A percentile compares a stretch with the other conserved stretches of the same genome.
Evolutionary conservation across 257 asterid species (phyloP).

Genomic region (Nyctanthes arbortristis): DNA sequence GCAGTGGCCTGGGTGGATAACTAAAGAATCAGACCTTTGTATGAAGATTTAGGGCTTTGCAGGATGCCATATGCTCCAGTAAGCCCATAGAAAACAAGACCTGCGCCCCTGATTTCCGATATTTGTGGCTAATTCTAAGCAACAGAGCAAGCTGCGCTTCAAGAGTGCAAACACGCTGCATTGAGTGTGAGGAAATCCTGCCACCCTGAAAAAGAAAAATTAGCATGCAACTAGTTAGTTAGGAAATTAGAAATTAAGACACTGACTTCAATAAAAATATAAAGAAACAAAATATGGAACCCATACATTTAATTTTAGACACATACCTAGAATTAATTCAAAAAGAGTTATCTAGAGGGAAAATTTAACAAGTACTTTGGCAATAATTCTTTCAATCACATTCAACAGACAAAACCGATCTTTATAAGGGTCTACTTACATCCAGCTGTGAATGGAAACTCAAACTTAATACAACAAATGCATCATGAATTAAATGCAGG

Average conservation of each 20-base stretch:
- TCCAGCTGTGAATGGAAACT: background rate
- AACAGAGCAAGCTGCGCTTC: conserved; percentile 82
- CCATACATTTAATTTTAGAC: background rate
- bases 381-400: background rate
- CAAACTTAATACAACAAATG: background rate
- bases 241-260: background rate
- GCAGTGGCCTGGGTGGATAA: conserved; percentile 6
- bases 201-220: conserved; percentile 57
- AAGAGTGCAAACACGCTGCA: conserved; percentile 88
- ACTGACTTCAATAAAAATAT: background rate
- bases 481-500: background rate
- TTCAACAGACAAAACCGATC: background rate
- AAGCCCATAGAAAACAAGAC: conserved; percentile 92
- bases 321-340: background rate
- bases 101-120: conserved; percentile 86
- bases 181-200: conserved; percentile 71
- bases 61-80: conserved; percentile 72
- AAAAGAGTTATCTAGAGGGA: background rate
- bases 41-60: conserved; percentile 71
- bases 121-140: conserved; percentile 84
- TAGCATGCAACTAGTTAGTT: background rate
- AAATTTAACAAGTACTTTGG: background rate
- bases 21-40: conserved; percentile 50
- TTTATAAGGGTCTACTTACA: background rate
- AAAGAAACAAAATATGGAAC: background rate